Evolutionary conservation across 495 filamentous ascomycete species (phyloP).

Genomic region (Penicillium crystallinum): DNA sequence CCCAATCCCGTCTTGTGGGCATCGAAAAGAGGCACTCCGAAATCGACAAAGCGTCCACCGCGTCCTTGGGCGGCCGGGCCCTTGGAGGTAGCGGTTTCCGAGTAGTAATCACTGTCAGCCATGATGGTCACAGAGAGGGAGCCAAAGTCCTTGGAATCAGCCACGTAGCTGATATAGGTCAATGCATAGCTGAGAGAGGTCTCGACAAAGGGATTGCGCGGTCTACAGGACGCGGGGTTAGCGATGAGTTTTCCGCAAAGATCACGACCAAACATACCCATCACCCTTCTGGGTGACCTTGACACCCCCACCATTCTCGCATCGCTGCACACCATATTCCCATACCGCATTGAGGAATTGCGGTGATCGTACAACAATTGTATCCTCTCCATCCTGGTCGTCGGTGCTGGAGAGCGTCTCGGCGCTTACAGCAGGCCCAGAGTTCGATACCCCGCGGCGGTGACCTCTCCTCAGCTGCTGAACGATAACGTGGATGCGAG

Average conservation of each 20-base stretch:
- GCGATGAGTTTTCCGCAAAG: background rate
- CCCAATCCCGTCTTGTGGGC: constrained; percentile 97
- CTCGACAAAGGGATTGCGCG: constrained; percentile 80
- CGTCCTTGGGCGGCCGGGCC: constrained; percentile 18
- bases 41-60: constrained; percentile 62
- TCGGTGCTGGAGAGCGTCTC: constrained; percentile 11
- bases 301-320: constrained; percentile 66
- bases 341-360: constrained; percentile 85
- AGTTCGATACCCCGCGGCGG: constrained; percentile 19
- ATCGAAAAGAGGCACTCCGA: constrained; percentile 64
- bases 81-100: constrained; percentile 51
- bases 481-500: constrained; percentile 82
- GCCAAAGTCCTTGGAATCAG: constrained; percentile 52
- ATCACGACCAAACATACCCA: constrained; percentile 53
- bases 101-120: constrained; percentile 96
- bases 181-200: constrained; percentile 82
- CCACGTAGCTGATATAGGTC: constrained; percentile 63
- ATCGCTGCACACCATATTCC: constrained; percentile 71
- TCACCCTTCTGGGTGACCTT: constrained; percentile 67
- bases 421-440: constrained; percentile 7
- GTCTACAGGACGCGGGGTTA: constrained; percentile 17
- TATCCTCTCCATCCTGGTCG: constrained; percentile 39
- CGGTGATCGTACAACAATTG: constrained; percentile 77
- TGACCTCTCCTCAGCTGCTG: constrained; percentile 45
- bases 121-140: constrained; percentile 78